These are phyloP conservation scores for Ophiostoma populinum DNA, from an alignment of 2,329 filamentous ascomycete species.

Conservation along the genomic window DNA sequence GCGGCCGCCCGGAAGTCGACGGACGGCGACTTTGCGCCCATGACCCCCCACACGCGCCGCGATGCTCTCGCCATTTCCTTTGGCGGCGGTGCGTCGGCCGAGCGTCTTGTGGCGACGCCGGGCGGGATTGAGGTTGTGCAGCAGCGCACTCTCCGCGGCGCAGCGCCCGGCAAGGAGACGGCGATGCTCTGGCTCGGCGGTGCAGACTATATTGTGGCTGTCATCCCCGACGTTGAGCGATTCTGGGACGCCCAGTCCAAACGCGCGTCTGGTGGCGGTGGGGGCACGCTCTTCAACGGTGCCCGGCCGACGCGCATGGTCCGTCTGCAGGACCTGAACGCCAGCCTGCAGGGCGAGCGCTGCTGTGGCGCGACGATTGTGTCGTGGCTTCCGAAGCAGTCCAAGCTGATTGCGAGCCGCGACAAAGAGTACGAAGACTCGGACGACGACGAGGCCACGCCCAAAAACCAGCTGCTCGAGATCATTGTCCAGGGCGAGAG, in stretches of 20 bases:
- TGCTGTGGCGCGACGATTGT: slow-evolving; percentile 34
- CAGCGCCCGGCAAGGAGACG: slow-evolving; percentile 31
- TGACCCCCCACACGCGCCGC: slow-evolving; percentile 44
- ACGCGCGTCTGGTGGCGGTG: slow-evolving; percentile 25
- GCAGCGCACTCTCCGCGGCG: slow-evolving; percentile 25
- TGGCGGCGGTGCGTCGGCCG: slow-evolving; percentile 25
- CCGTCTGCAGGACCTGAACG: slow-evolving; percentile 33
- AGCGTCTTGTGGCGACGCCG: slow-evolving; percentile 32
- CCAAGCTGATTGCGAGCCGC: slow-evolving; percentile 5
- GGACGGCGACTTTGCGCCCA: slow-evolving; percentile 38
- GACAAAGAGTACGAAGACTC: slow-evolving; percentile 6
- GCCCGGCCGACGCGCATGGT: slow-evolving; percentile 37
- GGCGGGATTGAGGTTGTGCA: slow-evolving; percentile 35
- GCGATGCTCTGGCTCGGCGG: slow-evolving; percentile 39
- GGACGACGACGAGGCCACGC: slow-evolving; percentile 12
- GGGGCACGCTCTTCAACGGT: slow-evolving; percentile 36
- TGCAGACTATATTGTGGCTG: slow-evolving; percentile 34
- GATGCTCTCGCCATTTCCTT: slow-evolving; percentile 30
- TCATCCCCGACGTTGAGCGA: slow-evolving; percentile 34
- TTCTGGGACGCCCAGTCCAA: slow-evolving; percentile 45
- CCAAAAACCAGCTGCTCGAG: slow-evolving; percentile 24
- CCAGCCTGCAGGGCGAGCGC: slow-evolving; percentile 38
- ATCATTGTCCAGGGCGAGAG: slow-evolving; percentile 38
- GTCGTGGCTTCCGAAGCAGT: slow-evolving; percentile 16
- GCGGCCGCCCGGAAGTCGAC: slow-evolving; percentile 19